These are phyloP conservation scores for Trichomonascus vanleenenianus DNA, from an alignment of 805 yeast species.

Conservation along the genomic window DNA sequence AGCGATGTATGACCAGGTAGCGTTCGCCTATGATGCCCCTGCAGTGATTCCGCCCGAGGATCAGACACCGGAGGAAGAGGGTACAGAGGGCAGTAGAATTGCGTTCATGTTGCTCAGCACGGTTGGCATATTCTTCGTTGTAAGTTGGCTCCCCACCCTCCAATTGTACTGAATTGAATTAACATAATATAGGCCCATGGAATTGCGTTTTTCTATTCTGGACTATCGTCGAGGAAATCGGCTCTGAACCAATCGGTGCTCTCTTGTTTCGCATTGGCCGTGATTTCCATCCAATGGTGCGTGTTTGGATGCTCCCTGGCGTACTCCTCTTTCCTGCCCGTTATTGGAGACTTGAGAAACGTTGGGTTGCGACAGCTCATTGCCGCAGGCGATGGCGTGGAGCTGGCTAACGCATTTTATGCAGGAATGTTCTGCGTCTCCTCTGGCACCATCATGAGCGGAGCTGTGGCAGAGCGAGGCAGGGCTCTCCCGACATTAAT, in stretches of 20 bases:
- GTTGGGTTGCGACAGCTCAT: not conserved
- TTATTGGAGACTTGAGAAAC: not conserved
- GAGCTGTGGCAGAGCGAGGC: slow-evolving; percentile 98
- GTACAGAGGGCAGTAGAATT: too few relatives aligned
- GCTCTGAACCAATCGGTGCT: not conserved
- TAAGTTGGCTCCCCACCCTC: too few relatives aligned
- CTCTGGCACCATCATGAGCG: slow-evolving; percentile 89
- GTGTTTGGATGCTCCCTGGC: not conserved
- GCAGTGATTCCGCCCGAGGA: too few relatives aligned
- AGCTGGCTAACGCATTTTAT: slow-evolving; percentile 32
- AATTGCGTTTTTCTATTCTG: not conserved
- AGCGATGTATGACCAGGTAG: too few relatives aligned
- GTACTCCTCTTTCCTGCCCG: not conserved
- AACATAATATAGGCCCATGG: too few relatives aligned
- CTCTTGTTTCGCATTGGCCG: not conserved
- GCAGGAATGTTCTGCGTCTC: slow-evolving; percentile 96
- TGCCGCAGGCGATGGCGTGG: not conserved
- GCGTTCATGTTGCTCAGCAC: too few relatives aligned
- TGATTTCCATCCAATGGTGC: slow-evolving; percentile 1
- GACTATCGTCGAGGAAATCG: not conserved
- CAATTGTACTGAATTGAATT: too few relatives aligned
- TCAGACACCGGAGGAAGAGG: too few relatives aligned
- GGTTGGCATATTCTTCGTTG: too few relatives aligned
- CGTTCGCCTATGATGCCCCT: too few relatives aligned
- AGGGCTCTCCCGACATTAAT: slow-evolving; percentile 95